phyloP scores from a whole-genome alignment of 2,329 filamentous ascomycete genomes.

The Zarea fungicola region DNA sequence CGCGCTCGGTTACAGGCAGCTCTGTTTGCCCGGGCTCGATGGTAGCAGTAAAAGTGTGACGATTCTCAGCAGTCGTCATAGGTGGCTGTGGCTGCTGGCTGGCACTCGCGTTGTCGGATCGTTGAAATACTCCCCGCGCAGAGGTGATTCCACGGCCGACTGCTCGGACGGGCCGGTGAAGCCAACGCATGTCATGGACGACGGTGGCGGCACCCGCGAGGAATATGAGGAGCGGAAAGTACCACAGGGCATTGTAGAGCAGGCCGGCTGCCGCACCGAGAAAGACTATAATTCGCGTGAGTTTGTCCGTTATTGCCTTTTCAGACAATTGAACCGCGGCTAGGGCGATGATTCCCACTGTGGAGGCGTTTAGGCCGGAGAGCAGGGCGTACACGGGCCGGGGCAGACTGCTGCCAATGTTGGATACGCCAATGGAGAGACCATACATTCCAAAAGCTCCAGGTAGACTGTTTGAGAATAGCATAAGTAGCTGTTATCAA shows the following conservation, averaged over 20 bases:
- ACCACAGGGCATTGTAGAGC: conserved; percentile 70
- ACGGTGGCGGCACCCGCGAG: conserved; percentile 47
- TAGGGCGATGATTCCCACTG: conserved; percentile 65
- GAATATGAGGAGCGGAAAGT: conserved; percentile 62
- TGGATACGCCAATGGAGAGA: conserved; percentile 59
- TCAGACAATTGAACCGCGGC: conserved; percentile 63
- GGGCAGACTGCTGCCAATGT: conserved; percentile 54
- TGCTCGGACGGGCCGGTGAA: conserved; percentile 29
- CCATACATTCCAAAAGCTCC: conserved; percentile 67
- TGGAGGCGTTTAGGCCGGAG: conserved; percentile 66
- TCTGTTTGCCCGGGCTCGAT: too few relatives aligned
- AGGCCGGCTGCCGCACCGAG: conserved; percentile 58
- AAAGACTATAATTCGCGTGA: conserved; percentile 61
- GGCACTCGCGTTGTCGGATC: too few relatives aligned
- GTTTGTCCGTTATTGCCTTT: conserved; percentile 60
- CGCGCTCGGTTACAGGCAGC: background rate
- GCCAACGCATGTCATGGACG: conserved; percentile 51
- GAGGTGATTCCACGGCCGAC: background rate
- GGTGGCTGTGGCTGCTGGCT: too few relatives aligned
- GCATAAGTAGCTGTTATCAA: background rate
- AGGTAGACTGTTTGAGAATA: conserved; percentile 45
- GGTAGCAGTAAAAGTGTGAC: too few relatives aligned
- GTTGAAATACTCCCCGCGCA: too few relatives aligned
- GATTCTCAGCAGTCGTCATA: too few relatives aligned
- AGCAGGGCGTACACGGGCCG: conserved; percentile 61